Conservation (phyloP, 331 rosid species). For the Phaseolus coccineus region DNA sequence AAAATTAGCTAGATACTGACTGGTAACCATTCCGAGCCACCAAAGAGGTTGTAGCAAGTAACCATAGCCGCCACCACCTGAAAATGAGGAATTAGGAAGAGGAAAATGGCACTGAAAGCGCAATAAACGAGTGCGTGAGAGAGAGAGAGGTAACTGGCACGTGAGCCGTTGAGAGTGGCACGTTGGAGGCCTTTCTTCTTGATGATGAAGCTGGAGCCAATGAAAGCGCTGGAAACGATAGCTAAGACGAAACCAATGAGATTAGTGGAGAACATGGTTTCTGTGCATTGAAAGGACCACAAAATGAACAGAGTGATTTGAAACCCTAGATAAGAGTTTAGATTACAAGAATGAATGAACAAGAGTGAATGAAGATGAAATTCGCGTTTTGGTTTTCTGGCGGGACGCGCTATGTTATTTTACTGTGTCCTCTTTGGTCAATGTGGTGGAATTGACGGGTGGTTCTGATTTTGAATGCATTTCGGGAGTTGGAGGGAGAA, state of each 20-base stretch:
- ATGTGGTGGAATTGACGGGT: background rate
- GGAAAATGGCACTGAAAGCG: background rate
- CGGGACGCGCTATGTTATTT: background rate
- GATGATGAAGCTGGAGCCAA: slow-evolving; percentile 92
- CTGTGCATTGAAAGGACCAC: too few species aligned
- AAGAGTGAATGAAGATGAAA: background rate
- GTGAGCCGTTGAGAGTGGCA: slow-evolving; percentile 59
- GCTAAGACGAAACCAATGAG: slow-evolving; percentile 82
- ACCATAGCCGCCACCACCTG: slow-evolving; percentile 92
- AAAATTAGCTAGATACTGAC: slow-evolving; percentile 50
- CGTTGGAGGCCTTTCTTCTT: slow-evolving; percentile 93
- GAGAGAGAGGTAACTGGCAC: slow-evolving; percentile 62
- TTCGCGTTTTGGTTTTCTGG: background rate
- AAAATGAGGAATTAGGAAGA: background rate
- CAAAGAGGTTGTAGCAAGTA: slow-evolving; percentile 78
- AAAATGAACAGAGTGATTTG: background rate
- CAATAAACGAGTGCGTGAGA: background rate
- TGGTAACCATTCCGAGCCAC: slow-evolving; percentile 73
- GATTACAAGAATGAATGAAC: background rate
- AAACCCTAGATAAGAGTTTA: slow-evolving; percentile 30
- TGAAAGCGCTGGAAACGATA: slow-evolving; percentile 80
- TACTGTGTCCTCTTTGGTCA: background rate
- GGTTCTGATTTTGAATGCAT: background rate
- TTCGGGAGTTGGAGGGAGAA: background rate
- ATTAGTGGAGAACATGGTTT: slow-evolving; percentile 66